Evolutionary conservation across 2,329 filamentous ascomycete species (phyloP).

Genomic region (Aspergillus sp.): DNA sequence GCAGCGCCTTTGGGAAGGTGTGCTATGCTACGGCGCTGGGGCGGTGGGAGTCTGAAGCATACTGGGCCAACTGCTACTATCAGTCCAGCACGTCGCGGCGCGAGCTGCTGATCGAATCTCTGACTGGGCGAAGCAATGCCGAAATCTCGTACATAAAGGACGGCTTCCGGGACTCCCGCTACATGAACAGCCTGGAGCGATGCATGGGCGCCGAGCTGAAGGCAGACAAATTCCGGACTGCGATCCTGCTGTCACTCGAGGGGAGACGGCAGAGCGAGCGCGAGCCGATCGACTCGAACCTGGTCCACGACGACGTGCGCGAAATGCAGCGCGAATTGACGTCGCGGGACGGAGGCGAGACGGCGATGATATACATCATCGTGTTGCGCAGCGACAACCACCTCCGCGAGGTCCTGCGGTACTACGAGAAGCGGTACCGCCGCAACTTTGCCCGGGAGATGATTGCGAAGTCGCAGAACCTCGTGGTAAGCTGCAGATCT

Average conservation of each 20-base stretch:
- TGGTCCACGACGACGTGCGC: constrained; percentile 63
- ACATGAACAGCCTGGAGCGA: constrained; percentile 65
- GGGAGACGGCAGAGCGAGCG: constrained; percentile 74
- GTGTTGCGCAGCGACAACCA: constrained; percentile 72
- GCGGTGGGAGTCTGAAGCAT: constrained; percentile 83
- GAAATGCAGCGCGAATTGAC: constrained; percentile 61
- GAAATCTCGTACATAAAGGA: constrained; percentile 83
- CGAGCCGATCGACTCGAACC: constrained; percentile 52
- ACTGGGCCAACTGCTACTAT: constrained; percentile 98
- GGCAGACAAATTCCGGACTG: constrained; percentile 90
- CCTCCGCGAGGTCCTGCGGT: constrained; percentile 65
- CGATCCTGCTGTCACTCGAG: constrained; percentile 74
- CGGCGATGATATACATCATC: constrained; percentile 75
- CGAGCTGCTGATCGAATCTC: constrained; percentile 81
- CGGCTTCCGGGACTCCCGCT: constrained; percentile 84
- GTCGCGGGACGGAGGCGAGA: constrained; percentile 71
- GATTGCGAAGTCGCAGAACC: constrained; percentile 77
- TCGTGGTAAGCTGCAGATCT: constrained; percentile 84
- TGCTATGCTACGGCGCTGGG: constrained; percentile 85
- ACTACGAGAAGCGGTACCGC: constrained; percentile 64
- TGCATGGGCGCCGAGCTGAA: constrained; percentile 92
- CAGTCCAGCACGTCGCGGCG: constrained; percentile 74
- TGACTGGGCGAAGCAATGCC: constrained; percentile 83
- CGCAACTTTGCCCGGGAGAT: constrained; percentile 83
- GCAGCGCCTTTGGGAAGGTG: constrained; percentile 66